Conservation (phyloP, 192 early-diverging fungal genomes). For the Haplosporangium gracile region DNA sequence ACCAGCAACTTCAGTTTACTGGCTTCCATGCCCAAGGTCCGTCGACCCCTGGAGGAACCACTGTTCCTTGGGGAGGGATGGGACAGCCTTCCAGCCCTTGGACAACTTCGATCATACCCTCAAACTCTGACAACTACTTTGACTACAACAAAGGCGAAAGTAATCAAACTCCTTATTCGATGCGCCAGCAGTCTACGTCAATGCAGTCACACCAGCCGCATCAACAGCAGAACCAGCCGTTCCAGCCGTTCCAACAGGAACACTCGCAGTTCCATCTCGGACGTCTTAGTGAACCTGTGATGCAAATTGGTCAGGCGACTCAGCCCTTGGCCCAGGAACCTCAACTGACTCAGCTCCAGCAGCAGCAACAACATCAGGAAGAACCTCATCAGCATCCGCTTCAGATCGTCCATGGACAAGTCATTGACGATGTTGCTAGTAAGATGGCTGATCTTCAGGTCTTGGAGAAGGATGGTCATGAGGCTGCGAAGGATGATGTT, state of each 20-base stretch:
- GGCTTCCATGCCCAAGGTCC: slow-evolving; percentile 25
- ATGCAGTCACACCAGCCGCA: slow-evolving; percentile 20
- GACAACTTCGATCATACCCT: slow-evolving; percentile 46
- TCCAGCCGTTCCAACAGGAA: slow-evolving; percentile 20
- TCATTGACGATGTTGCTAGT: background rate
- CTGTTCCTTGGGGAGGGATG: slow-evolving; percentile 48
- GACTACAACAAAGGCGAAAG: slow-evolving; percentile 33
- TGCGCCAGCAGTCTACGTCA: slow-evolving; percentile 44
- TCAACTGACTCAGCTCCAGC: slow-evolving; percentile 5
- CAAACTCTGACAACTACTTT: slow-evolving; percentile 47
- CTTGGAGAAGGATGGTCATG: background rate
- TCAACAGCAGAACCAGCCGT: slow-evolving; percentile 48
- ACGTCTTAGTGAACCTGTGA: slow-evolving; percentile 2
- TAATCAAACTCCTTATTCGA: slow-evolving; percentile 24
- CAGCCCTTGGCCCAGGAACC: slow-evolving; percentile 31
- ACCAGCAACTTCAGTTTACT: slow-evolving; percentile 40
- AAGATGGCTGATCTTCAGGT: slow-evolving; percentile 20
- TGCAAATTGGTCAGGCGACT: slow-evolving; percentile 22
- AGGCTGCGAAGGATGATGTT: background rate
- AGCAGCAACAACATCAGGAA: slow-evolving; percentile 3
- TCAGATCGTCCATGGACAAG: background rate
- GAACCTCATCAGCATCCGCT: background rate
- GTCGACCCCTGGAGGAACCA: slow-evolving; percentile 45
- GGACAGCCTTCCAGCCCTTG: slow-evolving; percentile 48
- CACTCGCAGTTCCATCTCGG: background rate